These are phyloP conservation scores for Amaranthus tricolor DNA, from an alignment of 179 eudicot genomes.

Conservation along the genomic window DNA sequence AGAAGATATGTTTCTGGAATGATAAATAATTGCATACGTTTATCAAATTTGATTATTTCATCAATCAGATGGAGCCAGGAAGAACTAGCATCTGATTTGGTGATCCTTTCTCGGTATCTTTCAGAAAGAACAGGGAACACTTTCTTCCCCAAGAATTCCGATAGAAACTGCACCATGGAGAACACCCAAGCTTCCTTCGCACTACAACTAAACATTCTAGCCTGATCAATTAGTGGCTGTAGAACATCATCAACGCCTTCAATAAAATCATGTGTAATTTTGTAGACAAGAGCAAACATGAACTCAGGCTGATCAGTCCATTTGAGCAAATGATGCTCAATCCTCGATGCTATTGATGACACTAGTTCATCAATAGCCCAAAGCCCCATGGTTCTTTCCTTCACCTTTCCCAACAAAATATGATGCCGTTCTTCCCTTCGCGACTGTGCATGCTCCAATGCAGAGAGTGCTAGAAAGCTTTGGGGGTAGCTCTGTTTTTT, in stretches of 20 bases:
- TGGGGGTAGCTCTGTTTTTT: slow-evolving; percentile 44
- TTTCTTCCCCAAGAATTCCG: slow-evolving; percentile 37
- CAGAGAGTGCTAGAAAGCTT: slow-evolving; percentile 54
- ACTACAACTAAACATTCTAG: slow-evolving; percentile 43
- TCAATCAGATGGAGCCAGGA: slow-evolving; percentile 54
- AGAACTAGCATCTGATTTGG: slow-evolving; percentile 31
- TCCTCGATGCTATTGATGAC: slow-evolving; percentile 46
- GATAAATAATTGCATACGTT: slow-evolving; percentile 39
- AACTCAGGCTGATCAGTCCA: slow-evolving; percentile 50
- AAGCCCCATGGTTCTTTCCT: slow-evolving; percentile 35
- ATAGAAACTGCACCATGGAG: slow-evolving; percentile 44
- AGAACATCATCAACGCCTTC: slow-evolving; percentile 53
- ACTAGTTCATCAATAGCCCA: slow-evolving; percentile 61
- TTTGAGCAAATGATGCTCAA: slow-evolving; percentile 46
- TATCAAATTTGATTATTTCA: slow-evolving; percentile 44
- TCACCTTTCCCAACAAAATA: slow-evolving; percentile 23
- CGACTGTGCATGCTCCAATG: slow-evolving; percentile 47
- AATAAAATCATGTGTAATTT: slow-evolving; percentile 48
- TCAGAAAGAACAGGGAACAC: slow-evolving; percentile 38
- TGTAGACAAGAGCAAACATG: slow-evolving; percentile 47
- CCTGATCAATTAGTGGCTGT: slow-evolving; percentile 57
- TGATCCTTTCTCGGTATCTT: slow-evolving; percentile 36
- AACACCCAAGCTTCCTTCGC: slow-evolving; percentile 61
- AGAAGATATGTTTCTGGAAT: slow-evolving; percentile 38
- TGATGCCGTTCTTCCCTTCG: slow-evolving; percentile 38